These are phyloP conservation scores for Thermothelomyces thermophilus DNA, from an alignment of 2,329 filamentous ascomycete genomes.

Conservation along the genomic window DNA sequence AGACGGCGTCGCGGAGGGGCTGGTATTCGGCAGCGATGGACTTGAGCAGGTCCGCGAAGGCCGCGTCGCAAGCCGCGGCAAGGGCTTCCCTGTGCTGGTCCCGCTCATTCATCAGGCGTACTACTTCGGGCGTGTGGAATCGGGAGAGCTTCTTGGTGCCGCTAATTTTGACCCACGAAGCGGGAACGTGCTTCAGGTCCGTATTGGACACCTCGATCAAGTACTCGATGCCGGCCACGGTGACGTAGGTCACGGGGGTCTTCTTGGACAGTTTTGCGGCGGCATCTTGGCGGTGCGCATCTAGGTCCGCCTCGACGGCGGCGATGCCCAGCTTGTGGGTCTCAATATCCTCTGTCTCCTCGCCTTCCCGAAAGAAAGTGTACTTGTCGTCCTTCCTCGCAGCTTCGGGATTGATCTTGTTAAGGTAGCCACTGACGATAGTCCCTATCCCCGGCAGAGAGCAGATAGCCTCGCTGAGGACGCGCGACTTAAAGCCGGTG, in stretches of 20 bases:
- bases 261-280: constrained; percentile 66
- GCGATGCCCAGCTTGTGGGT: constrained; percentile 86
- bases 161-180: constrained; percentile 90
- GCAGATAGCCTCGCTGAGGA: constrained; percentile 65
- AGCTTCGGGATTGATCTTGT: constrained; percentile 77
- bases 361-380: constrained; percentile 78
- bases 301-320: constrained; percentile 83
- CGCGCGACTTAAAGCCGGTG: constrained; percentile 63
- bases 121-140: constrained; percentile 89
- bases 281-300: constrained; percentile 65
- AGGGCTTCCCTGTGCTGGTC: constrained; percentile 94
- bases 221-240: constrained; percentile 86
- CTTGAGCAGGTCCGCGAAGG: constrained; percentile 65
- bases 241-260: constrained; percentile 66
- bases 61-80: constrained; percentile 81
- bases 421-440: constrained; percentile 66
- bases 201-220: constrained; percentile 84
- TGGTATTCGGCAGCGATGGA: constrained; percentile 82
- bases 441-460: constrained; percentile 70
- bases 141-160: constrained; percentile 88
- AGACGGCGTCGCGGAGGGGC: constrained; percentile 78
- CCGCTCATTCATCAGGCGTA: constrained; percentile 74
- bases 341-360: constrained; percentile 83
- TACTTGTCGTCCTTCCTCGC: constrained; percentile 90
- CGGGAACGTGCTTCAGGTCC: constrained; percentile 78